These are phyloP conservation scores for Candida glaebosa DNA, from an alignment of 805 yeast species.

Conservation along the genomic window DNA sequence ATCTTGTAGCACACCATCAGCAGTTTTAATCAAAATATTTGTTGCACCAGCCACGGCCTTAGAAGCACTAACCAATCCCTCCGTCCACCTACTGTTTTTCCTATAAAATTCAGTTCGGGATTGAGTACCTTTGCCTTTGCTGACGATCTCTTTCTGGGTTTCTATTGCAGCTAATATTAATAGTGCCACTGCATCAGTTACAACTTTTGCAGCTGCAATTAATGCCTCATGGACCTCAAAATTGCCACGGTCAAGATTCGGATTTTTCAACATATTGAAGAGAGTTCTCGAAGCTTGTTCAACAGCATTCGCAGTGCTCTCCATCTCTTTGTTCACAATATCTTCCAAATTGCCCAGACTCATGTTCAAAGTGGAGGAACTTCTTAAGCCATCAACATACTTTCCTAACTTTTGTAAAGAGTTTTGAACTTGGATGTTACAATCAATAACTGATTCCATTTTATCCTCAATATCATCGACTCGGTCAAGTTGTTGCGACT, in stretches of 20 bases:
- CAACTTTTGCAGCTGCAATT: slow-evolving; percentile 72
- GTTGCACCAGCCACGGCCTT: slow-evolving; percentile 84
- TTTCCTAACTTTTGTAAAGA: slow-evolving; percentile 55
- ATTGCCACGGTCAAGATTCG: slow-evolving; percentile 52
- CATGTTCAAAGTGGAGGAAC: slow-evolving; percentile 25
- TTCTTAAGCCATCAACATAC: slow-evolving; percentile 52
- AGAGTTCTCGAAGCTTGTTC: slow-evolving; percentile 62
- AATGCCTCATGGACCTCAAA: slow-evolving; percentile 73
- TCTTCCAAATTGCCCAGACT: slow-evolving; percentile 57
- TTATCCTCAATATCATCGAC: slow-evolving; percentile 57
- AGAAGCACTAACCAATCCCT: slow-evolving; percentile 87
- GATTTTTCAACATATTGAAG: slow-evolving; percentile 48
- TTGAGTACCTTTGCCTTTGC: slow-evolving; percentile 61
- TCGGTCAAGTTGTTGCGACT: slow-evolving; percentile 48
- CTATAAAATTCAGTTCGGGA: slow-evolving; percentile 74
- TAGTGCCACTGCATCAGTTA: slow-evolving; percentile 71
- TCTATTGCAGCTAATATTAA: slow-evolving; percentile 74
- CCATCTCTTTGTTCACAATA: slow-evolving; percentile 70
- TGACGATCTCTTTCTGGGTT: slow-evolving; percentile 78
- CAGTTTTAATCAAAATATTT: slow-evolving; percentile 74
- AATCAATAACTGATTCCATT: slow-evolving; percentile 72
- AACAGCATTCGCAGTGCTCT: slow-evolving; percentile 67
- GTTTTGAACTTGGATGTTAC: slow-evolving; percentile 73
- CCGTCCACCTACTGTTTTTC: slow-evolving; percentile 90
- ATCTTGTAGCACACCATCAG: slow-evolving; percentile 72